Percentiles rank a stretch among this genome's conserved stretches.
Evolutionary conservation across 2,329 filamentous ascomycete species (phyloP).

Genomic region (Phaeosphaeria sp.): DNA sequence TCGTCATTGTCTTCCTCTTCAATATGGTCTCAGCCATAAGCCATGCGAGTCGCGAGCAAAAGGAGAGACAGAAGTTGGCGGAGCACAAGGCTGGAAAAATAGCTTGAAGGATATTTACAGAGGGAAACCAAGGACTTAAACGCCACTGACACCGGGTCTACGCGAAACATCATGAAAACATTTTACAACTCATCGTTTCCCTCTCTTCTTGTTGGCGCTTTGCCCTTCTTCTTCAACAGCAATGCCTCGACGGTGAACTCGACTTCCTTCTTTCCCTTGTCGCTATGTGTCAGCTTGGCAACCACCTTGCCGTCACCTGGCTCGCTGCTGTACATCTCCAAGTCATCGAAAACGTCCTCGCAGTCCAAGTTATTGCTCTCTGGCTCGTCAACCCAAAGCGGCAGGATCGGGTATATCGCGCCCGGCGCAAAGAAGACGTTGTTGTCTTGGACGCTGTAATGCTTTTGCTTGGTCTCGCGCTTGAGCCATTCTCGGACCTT

Average conservation of each 20-base stretch:
- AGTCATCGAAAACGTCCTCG: constrained; percentile 45
- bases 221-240: constrained; percentile 25
- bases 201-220: constrained; percentile 14
- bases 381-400: constrained; percentile 57
- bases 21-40: constrained; percentile 46
- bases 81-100: constrained; percentile 10
- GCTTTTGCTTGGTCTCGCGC: constrained; percentile 50
- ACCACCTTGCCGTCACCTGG: constrained; percentile 39
- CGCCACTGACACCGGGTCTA: background rate
- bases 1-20: constrained; percentile 39
- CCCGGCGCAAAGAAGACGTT: constrained; percentile 62
- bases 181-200: constrained; percentile 35
- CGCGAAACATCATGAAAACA: background rate
- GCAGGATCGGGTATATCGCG: constrained; percentile 58
- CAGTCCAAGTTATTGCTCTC: constrained; percentile 49
- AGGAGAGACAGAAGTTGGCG: constrained; percentile 24
- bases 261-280: constrained; percentile 33
- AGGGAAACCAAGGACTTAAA: background rate
- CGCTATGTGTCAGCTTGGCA: constrained; percentile 34
- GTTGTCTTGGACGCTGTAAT: constrained; percentile 51
- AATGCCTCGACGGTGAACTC: constrained; percentile 42
- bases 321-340: constrained; percentile 41
- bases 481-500: constrained; percentile 57
- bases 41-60: constrained; percentile 47
- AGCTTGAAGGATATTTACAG: constrained; percentile 2